These are phyloP conservation scores for Claviceps spartinae DNA, from an alignment of 2,329 filamentous ascomycete genomes.

Conservation along the genomic window DNA sequence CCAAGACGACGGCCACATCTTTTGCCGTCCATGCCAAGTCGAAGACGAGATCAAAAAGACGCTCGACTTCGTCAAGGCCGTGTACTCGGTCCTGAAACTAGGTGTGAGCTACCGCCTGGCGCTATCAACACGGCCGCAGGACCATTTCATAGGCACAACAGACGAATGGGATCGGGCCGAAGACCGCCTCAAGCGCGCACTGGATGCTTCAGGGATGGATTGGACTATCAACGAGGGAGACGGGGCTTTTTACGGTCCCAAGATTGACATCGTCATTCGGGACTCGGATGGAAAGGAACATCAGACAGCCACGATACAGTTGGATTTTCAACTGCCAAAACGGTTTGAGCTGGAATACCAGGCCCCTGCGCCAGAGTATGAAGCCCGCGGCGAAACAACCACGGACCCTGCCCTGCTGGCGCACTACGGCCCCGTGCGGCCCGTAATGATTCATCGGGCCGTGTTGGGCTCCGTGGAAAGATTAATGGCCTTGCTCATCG, in stretches of 20 bases:
- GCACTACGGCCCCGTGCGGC: conserved; percentile 45
- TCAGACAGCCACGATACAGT: conserved; percentile 77
- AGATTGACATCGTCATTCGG: conserved; percentile 74
- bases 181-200: conserved; percentile 23
- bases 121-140: conserved; percentile 63
- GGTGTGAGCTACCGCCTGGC: conserved; percentile 57
- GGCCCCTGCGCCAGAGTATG: conserved; percentile 50
- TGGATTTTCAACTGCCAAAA: conserved; percentile 80
- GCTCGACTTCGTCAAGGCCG: conserved; percentile 58
- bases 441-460: conserved; percentile 75
- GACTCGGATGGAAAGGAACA: conserved; percentile 77
- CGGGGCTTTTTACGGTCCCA: conserved; percentile 82
- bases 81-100: conserved; percentile 57
- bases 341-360: conserved; percentile 67
- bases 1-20: conserved; percentile 85
- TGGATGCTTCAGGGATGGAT: conserved; percentile 53
- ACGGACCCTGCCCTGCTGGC: conserved; percentile 32
- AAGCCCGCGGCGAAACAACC: conserved; percentile 38
- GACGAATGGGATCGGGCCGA: conserved; percentile 46
- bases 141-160: conserved; percentile 62
- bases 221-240: conserved; percentile 72
- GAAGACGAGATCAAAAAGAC: conserved; percentile 60
- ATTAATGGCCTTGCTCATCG: conserved; percentile 72
- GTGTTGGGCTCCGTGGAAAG: conserved; percentile 76
- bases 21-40: conserved; percentile 68